phyloP scores from a whole-genome alignment of 441 rosid genomes.

The Hura crepitans region DNA sequence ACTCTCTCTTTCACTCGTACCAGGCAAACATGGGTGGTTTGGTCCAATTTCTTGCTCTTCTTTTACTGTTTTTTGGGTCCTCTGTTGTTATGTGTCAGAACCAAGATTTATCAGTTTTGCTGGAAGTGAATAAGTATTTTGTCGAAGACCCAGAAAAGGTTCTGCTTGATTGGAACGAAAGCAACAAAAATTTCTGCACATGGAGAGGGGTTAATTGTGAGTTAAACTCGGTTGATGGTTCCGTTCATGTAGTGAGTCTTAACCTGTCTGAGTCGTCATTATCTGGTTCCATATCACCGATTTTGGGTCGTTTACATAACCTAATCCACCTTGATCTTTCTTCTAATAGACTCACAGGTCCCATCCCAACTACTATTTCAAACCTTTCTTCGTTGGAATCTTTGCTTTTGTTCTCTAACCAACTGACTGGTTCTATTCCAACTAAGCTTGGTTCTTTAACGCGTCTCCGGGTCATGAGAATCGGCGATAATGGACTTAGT shows the following conservation, averaged over 20 bases:
- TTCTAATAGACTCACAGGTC: constrained; percentile 63
- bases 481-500: constrained; percentile 70
- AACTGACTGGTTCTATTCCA: constrained; percentile 71
- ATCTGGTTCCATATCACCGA: constrained; percentile 57
- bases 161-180: constrained; percentile 50
- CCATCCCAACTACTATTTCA: constrained; percentile 74
- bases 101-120: constrained; percentile 40
- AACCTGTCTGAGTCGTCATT: constrained; percentile 63
- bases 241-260: constrained; percentile 42
- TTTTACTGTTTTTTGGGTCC: constrained; percentile 25
- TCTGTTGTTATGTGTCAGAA: constrained; percentile 27
- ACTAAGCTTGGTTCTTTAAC: constrained; percentile 54
- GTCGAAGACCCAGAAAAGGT: constrained; percentile 29
- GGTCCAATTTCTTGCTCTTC: background rate
- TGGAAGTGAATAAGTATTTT: constrained; percentile 51
- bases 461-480: constrained; percentile 49
- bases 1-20: background rate
- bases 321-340: constrained; percentile 90
- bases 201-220: constrained; percentile 69
- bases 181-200: constrained; percentile 47
- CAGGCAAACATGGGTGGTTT: constrained; percentile 15
- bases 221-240: constrained; percentile 29
- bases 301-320: constrained; percentile 49
- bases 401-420: constrained; percentile 68
- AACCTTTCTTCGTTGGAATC: constrained; percentile 69